A percentile compares a stretch with the other conserved stretches of the same genome.
Evolutionary conservation across 306 rosid genomes (phyloP).

Genomic region (Lathyrus aphaca): DNA sequence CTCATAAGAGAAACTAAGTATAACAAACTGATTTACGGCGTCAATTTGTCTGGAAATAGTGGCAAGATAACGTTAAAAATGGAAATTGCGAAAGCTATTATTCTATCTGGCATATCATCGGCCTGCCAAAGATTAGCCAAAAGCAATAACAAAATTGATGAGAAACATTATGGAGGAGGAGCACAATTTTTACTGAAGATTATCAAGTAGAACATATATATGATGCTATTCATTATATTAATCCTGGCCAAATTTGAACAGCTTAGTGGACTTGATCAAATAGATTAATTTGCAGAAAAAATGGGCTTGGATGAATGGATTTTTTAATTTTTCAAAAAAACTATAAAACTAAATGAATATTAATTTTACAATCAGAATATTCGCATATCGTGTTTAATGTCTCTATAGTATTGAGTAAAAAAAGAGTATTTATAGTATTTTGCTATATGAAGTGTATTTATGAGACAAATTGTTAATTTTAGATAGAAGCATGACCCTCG

Average conservation of each 20-base stretch:
- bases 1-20: slow-evolving; percentile 5
- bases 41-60: background rate
- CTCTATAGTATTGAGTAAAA: no score
- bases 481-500: no score
- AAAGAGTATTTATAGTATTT: no score
- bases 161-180: background rate
- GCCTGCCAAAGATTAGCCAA: slow-evolving; percentile 4
- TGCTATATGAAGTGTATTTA: no score
- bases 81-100: slow-evolving; percentile 8
- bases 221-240: background rate
- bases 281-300: background rate
- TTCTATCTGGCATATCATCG: slow-evolving; percentile 1
- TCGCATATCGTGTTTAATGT: no score
- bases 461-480: no score
- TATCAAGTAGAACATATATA: background rate
- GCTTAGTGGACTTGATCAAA: background rate
- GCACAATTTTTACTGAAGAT: background rate
- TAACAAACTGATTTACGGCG: background rate
- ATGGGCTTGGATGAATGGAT: background rate
- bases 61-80: slow-evolving; percentile 16
- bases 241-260: background rate
- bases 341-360: no score
- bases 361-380: no score
- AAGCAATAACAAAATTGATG: background rate
- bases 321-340: no score